A percentile compares a stretch with the other conserved stretches of the same genome.
Conservation (phyloP, 164 flowering plant genomes). For the Macadamia tetraphylla region DNA sequence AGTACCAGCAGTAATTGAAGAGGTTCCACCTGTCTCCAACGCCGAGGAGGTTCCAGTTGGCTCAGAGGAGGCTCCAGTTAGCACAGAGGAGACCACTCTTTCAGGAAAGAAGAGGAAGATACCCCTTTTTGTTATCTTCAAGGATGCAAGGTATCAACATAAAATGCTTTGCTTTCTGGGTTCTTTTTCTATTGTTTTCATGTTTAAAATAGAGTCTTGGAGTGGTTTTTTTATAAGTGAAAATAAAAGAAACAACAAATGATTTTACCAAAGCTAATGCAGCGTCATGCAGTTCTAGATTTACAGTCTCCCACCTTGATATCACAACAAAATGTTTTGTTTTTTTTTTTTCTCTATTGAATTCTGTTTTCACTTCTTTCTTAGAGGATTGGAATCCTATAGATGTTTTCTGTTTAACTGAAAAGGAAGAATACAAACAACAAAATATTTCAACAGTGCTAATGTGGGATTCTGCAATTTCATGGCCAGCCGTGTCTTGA, state of each 20-base stretch:
- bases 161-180: no score
- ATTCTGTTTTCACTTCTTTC: not conserved
- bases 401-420: not conserved
- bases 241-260: no score
- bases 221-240: no score
- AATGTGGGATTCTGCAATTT: not conserved
- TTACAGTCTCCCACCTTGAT: not conserved
- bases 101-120: slow-evolving; percentile 13
- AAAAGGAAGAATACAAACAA: no score
- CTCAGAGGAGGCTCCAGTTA: no score
- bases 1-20: slow-evolving; percentile 18
- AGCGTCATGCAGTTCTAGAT: not conserved
- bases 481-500: slow-evolving; percentile 40
- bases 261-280: no score
- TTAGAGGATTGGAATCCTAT: no score
- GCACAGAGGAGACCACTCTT: slow-evolving; percentile 3
- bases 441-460: not conserved
- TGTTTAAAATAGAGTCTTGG: not conserved
- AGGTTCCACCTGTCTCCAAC: slow-evolving; percentile 6
- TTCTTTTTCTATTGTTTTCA: no score
- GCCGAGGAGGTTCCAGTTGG: no score
- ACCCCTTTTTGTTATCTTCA: slow-evolving; percentile 32
- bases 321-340: not conserved
- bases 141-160: slow-evolving; percentile 36
- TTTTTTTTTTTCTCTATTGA: not conserved